A percentile compares a stretch with the other conserved stretches of the same genome.
These are phyloP conservation scores for Allomyces javanicus DNA, from an alignment of 192 early-diverging fungal genomes.

Conservation along the genomic window DNA sequence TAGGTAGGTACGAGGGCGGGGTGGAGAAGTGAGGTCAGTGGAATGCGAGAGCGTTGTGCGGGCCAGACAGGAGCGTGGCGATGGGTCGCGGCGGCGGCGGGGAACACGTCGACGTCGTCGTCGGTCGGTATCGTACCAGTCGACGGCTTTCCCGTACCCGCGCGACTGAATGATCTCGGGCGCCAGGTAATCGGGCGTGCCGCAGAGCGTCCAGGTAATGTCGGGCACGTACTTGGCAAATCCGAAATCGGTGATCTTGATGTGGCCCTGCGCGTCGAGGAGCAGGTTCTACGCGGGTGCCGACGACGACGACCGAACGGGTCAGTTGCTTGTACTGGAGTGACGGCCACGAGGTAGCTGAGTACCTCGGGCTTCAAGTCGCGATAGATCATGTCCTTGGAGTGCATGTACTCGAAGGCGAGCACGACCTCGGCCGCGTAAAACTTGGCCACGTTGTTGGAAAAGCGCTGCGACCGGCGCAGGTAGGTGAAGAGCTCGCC, in stretches of 20 bases:
- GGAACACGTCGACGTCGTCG: too few relatives aligned
- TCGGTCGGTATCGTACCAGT: too few relatives aligned
- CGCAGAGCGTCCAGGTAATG: conserved; percentile 68
- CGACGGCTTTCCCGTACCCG: conserved; percentile 79
- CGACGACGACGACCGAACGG: too few relatives aligned
- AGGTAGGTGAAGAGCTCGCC: conserved; percentile 72
- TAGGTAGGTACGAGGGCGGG: too few relatives aligned
- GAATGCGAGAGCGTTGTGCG: too few relatives aligned
- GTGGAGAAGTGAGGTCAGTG: too few relatives aligned
- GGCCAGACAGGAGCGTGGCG: too few relatives aligned
- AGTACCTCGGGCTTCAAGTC: conserved; percentile 64
- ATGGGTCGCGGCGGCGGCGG: too few relatives aligned
- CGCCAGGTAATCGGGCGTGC: conserved; percentile 68
- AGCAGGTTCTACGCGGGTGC: conserved; percentile 42
- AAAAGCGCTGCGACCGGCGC: conserved; percentile 61
- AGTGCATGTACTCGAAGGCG: conserved; percentile 75
- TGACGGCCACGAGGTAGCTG: too few relatives aligned
- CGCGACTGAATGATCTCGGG: conserved; percentile 82
- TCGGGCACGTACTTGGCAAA: conserved; percentile 67
- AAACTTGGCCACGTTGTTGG: conserved; percentile 68
- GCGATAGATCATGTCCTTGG: conserved; percentile 71
- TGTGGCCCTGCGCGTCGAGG: conserved; percentile 49
- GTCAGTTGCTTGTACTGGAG: too few relatives aligned
- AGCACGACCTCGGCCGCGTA: conserved; percentile 75
- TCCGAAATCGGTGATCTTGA: conserved; percentile 77